Conservation (phyloP, 1,284 basidiomycete genomes). For the Rhizoctonia solani region DNA sequence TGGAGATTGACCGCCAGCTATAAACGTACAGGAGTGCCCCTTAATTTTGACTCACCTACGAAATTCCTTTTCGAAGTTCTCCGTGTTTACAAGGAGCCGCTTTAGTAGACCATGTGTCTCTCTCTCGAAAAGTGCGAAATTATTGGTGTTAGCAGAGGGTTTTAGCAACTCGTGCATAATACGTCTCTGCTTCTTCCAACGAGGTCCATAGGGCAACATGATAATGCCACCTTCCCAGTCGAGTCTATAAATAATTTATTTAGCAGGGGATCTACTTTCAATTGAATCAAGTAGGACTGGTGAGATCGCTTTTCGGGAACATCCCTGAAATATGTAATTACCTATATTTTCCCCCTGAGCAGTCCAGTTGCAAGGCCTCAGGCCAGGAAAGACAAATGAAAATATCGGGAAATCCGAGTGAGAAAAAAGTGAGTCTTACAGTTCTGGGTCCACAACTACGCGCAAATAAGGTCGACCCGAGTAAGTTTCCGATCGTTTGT, state of each 20-base stretch:
- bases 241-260: not conserved
- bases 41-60: not conserved
- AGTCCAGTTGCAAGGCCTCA: too few relatives aligned
- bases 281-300: too few relatives aligned
- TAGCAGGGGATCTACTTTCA: not conserved
- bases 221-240: conserved; percentile 6
- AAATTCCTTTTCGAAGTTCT: not conserved
- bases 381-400: too few relatives aligned
- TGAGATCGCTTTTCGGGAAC: too few relatives aligned
- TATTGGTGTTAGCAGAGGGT: not conserved
- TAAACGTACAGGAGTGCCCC: not conserved
- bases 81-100: not conserved
- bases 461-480: conserved; percentile 32
- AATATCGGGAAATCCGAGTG: too few relatives aligned
- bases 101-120: conserved; percentile 6
- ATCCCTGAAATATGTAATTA: too few relatives aligned
- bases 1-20: too few relatives aligned
- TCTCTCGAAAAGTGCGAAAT: conserved; percentile 10
- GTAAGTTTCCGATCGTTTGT: conserved; percentile 34
- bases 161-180: conserved; percentile 16
- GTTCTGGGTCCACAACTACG: conserved; percentile 16
- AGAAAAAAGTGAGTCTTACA: not conserved
- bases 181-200: conserved; percentile 18
- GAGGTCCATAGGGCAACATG: not conserved
- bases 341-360: too few relatives aligned